phyloP scores from a whole-genome alignment of 2,329 filamentous ascomycete genomes.

The Hirsutella minnesotensis region DNA sequence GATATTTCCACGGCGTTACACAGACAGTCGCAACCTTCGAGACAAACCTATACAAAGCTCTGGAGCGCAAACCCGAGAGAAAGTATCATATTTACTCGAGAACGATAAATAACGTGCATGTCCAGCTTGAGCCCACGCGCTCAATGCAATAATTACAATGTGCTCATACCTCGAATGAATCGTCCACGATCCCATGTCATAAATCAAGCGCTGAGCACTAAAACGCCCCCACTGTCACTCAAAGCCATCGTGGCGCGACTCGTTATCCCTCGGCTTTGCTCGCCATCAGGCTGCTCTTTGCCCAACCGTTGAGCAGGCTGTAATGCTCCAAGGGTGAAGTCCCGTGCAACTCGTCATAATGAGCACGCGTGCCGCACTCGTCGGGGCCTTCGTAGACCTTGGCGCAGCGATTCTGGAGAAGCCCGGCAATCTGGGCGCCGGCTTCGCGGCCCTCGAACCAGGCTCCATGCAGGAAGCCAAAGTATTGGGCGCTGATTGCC shows the following conservation, averaged over 20 bases:
- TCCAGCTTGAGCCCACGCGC: too few relatives aligned
- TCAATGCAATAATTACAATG: too few relatives aligned
- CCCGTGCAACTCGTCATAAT: conserved; percentile 14
- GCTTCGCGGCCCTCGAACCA: conserved; percentile 43
- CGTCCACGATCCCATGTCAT: too few relatives aligned
- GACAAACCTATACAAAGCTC: too few relatives aligned
- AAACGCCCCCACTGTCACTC: too few relatives aligned
- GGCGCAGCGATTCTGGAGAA: conserved; percentile 9
- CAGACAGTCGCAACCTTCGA: too few relatives aligned
- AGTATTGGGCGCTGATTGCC: conserved; percentile 49
- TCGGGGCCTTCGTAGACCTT: conserved; percentile 3
- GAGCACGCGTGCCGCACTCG: conserved; percentile 9
- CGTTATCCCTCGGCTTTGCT: conserved; percentile 1
- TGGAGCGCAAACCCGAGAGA: too few relatives aligned
- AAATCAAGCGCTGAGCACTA: too few relatives aligned
- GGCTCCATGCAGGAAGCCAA: conserved; percentile 53
- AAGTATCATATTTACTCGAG: too few relatives aligned
- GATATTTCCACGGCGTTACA: too few relatives aligned
- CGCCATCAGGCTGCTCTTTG: conserved; percentile 19
- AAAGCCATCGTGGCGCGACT: neutral
- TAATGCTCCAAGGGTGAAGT: conserved; percentile 22
- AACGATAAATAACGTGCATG: too few relatives aligned
- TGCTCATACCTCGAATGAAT: too few relatives aligned
- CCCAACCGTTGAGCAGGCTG: conserved; percentile 23
- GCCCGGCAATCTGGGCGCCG: conserved; percentile 28